These are phyloP conservation scores for Kentomonas sorsogonicus DNA, from an alignment of 208 protist genomes.

Conservation along the genomic window DNA sequence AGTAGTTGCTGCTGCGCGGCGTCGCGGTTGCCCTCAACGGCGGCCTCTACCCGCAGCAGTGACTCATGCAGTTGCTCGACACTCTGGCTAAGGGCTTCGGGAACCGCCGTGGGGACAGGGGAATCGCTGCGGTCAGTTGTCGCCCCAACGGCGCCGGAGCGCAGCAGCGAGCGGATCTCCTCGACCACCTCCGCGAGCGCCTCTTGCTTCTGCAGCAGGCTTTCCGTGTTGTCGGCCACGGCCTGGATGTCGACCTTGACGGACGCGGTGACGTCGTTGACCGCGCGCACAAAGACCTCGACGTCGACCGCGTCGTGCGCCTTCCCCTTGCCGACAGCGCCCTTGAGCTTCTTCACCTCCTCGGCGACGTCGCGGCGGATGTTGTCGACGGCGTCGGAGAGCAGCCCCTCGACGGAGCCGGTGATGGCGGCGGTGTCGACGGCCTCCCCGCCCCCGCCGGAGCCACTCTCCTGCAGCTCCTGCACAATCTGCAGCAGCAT, in stretches of 20 bases:
- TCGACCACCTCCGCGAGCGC: background rate
- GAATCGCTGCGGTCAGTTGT: too few species aligned
- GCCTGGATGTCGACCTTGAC: conserved; percentile 17
- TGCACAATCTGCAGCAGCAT: background rate
- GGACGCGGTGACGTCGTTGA: conserved; percentile 21
- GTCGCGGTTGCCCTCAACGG: conserved; percentile 1
- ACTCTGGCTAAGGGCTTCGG: too few species aligned
- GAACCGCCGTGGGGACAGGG: too few species aligned
- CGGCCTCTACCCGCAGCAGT: background rate
- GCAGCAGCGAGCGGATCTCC: too few species aligned
- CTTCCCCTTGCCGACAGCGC: background rate
- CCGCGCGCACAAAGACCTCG: conserved; percentile 14
- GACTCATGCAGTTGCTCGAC: background rate
- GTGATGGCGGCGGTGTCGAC: too few species aligned
- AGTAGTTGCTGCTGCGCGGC: too few species aligned
- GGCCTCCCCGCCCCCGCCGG: background rate
- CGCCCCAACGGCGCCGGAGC: too few species aligned
- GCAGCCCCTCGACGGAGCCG: too few species aligned
- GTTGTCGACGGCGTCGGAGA: too few species aligned
- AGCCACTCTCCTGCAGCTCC: background rate
- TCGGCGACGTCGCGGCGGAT: too few species aligned
- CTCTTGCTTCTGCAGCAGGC: background rate
- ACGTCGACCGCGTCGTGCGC: conserved; percentile 1
- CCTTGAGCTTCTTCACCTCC: conserved; percentile 46
- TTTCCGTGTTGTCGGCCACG: conserved; percentile 12